phyloP scores from a whole-genome alignment of 192 early-diverging fungal species.

The Entomortierella beljakovae region DNA sequence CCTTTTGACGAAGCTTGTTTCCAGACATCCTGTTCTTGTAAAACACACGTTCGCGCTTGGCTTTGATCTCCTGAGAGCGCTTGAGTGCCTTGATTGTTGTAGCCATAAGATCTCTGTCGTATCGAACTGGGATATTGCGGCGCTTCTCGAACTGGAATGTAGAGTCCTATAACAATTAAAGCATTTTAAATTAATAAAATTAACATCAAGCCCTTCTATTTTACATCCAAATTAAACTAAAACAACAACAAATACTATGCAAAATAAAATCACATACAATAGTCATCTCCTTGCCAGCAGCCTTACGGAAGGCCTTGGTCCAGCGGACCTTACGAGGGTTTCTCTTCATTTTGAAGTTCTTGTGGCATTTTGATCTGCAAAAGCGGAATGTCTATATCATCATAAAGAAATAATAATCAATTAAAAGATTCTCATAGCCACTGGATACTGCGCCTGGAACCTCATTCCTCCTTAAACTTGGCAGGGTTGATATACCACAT shows the following conservation, averaged over 20 bases:
- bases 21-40: constrained; percentile 92
- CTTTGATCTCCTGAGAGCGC: constrained; percentile 94
- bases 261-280: constrained; percentile 73
- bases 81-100: constrained; percentile 99
- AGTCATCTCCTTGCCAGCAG: constrained; percentile 99
- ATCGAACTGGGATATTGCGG: constrained; percentile 96
- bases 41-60: constrained; percentile 93
- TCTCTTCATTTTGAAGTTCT: constrained; percentile 99
- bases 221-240: neutral
- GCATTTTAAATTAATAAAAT: neutral
- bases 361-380: constrained; percentile 99
- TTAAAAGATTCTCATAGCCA: too few relatives aligned
- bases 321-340: constrained; percentile 99
- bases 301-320: constrained; percentile 99
- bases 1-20: constrained; percentile 85
- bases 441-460: too few relatives aligned
- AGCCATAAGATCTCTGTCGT: constrained; percentile 96
- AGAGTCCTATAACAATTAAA: constrained; percentile 72
- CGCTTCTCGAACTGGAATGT: constrained; percentile 99
- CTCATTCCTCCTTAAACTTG: too few relatives aligned
- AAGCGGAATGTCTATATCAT: constrained; percentile 86
- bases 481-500: too few relatives aligned
- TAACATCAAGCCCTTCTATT: too few relatives aligned
- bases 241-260: neutral
- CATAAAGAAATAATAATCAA: neutral